A percentile compares a stretch with the other conserved stretches of the same genome.
These are phyloP conservation scores for Solanum clarkiae DNA, from an alignment of 257 asterid species.

Conservation along the genomic window DNA sequence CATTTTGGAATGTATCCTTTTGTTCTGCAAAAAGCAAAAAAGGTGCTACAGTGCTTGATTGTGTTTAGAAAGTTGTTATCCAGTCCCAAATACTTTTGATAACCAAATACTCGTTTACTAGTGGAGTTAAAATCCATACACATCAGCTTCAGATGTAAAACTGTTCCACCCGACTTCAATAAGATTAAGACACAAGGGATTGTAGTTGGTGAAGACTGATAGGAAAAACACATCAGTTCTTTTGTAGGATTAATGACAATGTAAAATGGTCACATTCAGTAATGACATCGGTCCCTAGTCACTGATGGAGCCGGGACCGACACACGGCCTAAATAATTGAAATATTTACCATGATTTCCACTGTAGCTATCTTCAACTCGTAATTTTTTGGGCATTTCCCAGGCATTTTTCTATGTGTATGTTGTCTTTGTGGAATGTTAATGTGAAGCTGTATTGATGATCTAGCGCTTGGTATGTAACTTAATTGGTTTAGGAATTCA, in stretches of 20 bases:
- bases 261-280: background rate
- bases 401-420: background rate
- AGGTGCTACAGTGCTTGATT: background rate
- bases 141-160: background rate
- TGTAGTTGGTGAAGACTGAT: background rate
- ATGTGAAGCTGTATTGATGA: background rate
- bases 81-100: background rate
- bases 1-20: background rate
- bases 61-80: background rate
- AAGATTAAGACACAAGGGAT: background rate
- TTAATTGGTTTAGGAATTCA: background rate
- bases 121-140: background rate
- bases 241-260: background rate
- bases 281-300: background rate
- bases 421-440: background rate
- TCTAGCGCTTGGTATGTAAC: background rate
- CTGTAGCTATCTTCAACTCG: background rate
- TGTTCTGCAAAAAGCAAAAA: background rate
- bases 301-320: background rate
- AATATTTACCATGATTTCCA: background rate
- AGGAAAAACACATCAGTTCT: background rate
- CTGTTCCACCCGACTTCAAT: background rate
- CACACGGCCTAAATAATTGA: background rate
- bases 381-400: background rate
- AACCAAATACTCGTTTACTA: background rate